Evolutionary conservation across 768 basidiomycete species (phyloP).

Genomic region (Tubosaeta brunneosetosa): DNA sequence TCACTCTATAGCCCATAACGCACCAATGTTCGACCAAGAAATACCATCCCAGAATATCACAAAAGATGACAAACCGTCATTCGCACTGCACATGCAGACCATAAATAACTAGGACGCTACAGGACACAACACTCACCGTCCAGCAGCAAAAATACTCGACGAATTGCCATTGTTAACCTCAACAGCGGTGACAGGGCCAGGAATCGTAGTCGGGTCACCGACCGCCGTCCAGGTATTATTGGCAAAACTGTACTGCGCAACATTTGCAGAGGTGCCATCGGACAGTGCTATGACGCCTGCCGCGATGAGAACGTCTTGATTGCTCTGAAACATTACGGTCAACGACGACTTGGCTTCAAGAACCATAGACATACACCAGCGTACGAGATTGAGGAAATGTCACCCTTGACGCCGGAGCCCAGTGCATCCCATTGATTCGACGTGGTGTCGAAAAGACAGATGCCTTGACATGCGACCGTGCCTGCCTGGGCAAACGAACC

Average conservation of each 20-base stretch:
- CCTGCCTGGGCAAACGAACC: conserved; percentile 86
- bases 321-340: conserved; percentile 38
- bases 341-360: conserved; percentile 2
- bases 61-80: conserved; percentile 63
- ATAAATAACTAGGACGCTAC: neutral
- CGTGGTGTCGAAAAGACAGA: conserved; percentile 70
- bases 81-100: conserved; percentile 34
- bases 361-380: conserved; percentile 58
- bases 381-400: conserved; percentile 72
- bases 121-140: conserved; percentile 52
- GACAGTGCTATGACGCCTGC: conserved; percentile 73
- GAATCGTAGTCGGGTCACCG: conserved; percentile 56
- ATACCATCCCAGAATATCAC: conserved; percentile 81
- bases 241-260: conserved; percentile 65
- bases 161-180: conserved; percentile 77
- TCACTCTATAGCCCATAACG: conserved; percentile 9
- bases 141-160: conserved; percentile 87
- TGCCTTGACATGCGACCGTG: conserved; percentile 62
- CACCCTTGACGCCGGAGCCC: conserved; percentile 77
- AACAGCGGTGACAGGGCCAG: conserved; percentile 87
- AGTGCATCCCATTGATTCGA: conserved; percentile 77
- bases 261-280: conserved; percentile 60
- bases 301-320: conserved; percentile 68
- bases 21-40: conserved; percentile 68
- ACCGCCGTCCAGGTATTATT: conserved; percentile 74